Evolutionary conservation across 176 grass and related monocot species (phyloP), one percentile per base, ranked within the genome.

Genomic region (Pontederia crassipes): DNA sequence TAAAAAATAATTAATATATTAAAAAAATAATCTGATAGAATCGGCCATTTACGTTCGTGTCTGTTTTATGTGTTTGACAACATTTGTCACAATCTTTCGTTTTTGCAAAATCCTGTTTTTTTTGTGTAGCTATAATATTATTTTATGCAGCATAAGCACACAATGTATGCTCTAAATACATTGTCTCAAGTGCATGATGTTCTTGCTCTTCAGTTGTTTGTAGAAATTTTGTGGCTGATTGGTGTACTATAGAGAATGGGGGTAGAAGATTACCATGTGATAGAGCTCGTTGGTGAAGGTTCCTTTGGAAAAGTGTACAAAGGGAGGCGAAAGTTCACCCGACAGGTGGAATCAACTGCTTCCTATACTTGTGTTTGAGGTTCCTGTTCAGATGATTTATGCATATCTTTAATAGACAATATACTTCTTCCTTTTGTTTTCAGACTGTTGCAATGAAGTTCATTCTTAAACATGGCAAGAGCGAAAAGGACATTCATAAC

Each of bases 361-460:
- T 64, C 13, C 11, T 5, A 13, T 46, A 18, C 47, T 71, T 58
- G 10, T 67, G 18, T 45, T 49, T 47, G 24, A 60, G 12, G 72
- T 57, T 16, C 51, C 6, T 64, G 45, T 8, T 29, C 17, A 63
- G 24, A 26, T 61, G 12, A 47, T 72, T 27, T 14, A n/a, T 26
- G 18, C 35, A 66, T 59, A 58, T 20, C 46, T 54, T 2, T 67
- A 12, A 45, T 13, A 45, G 48, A 16, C 53, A 10, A 46, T 54
- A 61, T 68, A 1, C 9, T 60, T 67, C 2, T 62, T 66, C 20
- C 32, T 62, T 16, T 74, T 45, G 7, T 79, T n/a, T 40, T 7
- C 74, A 98, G 93, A 92, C 84, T 12, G 84, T 98, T 10, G 93
- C 87, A 9, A 88, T 98, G 93, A 98, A 98, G 78, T 92, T 98